phyloP scores from a whole-genome alignment of 1,284 basidiomycete species.

The Papiliotrema fonsecae region DNA sequence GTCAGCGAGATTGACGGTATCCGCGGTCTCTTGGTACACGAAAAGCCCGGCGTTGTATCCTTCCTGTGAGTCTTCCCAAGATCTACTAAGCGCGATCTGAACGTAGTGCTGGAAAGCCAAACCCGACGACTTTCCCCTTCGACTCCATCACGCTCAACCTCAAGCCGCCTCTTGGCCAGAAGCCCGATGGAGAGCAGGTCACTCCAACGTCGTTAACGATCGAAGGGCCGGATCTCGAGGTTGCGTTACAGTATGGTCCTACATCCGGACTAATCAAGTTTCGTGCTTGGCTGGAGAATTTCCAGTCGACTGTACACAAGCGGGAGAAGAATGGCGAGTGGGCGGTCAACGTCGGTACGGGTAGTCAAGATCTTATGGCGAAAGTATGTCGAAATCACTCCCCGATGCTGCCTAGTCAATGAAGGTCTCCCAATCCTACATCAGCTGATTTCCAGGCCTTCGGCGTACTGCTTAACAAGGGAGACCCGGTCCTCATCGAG shows the following conservation, averaged over 20 bases:
- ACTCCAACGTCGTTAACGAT: constrained; percentile 54
- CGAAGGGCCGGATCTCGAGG: constrained; percentile 56
- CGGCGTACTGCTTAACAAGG: constrained; percentile 60
- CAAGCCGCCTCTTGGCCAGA: constrained; percentile 53
- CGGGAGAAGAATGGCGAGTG: constrained; percentile 54
- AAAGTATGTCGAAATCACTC: constrained; percentile 55
- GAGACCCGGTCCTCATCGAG: constrained; percentile 79
- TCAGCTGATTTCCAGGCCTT: not conserved
- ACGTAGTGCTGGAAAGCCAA: constrained; percentile 60
- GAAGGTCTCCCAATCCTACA: too few species aligned
- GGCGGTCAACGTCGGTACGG: constrained; percentile 71
- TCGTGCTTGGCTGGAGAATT: constrained; percentile 60
- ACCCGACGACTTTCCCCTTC: constrained; percentile 85
- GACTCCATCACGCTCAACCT: constrained; percentile 59
- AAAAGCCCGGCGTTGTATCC: constrained; percentile 77
- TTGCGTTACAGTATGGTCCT: constrained; percentile 70
- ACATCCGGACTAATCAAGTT: constrained; percentile 66
- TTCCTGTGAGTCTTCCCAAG: constrained; percentile 51
- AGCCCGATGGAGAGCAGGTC: constrained; percentile 29
- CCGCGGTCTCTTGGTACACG: constrained; percentile 66
- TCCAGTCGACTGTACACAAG: constrained; percentile 64
- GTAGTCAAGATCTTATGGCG: constrained; percentile 81
- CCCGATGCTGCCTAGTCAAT: too few species aligned
- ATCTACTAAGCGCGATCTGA: not conserved
- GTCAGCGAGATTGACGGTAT: constrained; percentile 29